phyloP scores from a whole-genome alignment of 2,329 filamentous ascomycete genomes.

The Colletotrichum spaethianum region DNA sequence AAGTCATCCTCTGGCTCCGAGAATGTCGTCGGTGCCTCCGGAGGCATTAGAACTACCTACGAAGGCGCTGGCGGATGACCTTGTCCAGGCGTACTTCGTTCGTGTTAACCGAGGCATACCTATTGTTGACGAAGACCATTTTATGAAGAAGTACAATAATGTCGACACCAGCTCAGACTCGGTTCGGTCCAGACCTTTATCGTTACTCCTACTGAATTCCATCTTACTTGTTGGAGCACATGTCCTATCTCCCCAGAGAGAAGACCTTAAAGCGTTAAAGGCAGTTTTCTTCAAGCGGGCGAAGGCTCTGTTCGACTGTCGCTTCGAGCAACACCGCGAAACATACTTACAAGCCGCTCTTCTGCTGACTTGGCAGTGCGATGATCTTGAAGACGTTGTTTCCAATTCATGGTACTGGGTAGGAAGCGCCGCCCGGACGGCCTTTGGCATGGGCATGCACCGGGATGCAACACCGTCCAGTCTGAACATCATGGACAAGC shows the following conservation, averaged over 20 bases:
- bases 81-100: slow-evolving; percentile 65
- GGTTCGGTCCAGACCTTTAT: slow-evolving; percentile 51
- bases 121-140: slow-evolving; percentile 65
- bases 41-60: slow-evolving; percentile 65
- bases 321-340: slow-evolving; percentile 67
- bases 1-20: slow-evolving; percentile 53
- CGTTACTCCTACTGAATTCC: slow-evolving; percentile 64
- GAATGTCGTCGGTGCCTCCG: slow-evolving; percentile 56
- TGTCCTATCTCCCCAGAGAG: slow-evolving; percentile 57
- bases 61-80: slow-evolving; percentile 62
- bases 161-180: slow-evolving; percentile 57
- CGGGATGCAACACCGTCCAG: slow-evolving; percentile 50
- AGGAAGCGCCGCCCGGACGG: slow-evolving; percentile 65
- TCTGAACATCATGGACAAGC: slow-evolving; percentile 50
- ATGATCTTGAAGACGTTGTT: slow-evolving; percentile 68
- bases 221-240: slow-evolving; percentile 67
- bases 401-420: slow-evolving; percentile 68
- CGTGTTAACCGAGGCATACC: slow-evolving; percentile 67
- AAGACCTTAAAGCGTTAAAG: slow-evolving; percentile 55
- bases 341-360: slow-evolving; percentile 68
- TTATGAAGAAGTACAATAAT: slow-evolving; percentile 62
- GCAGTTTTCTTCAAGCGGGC: slow-evolving; percentile 65
- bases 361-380: slow-evolving; percentile 69
- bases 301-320: slow-evolving; percentile 66
- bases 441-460: slow-evolving; percentile 69